Evolutionary conservation across 345 rosid species (phyloP), one percentile per base, ranked within the genome.

Genomic region (Moricandia moricandioides): DNA sequence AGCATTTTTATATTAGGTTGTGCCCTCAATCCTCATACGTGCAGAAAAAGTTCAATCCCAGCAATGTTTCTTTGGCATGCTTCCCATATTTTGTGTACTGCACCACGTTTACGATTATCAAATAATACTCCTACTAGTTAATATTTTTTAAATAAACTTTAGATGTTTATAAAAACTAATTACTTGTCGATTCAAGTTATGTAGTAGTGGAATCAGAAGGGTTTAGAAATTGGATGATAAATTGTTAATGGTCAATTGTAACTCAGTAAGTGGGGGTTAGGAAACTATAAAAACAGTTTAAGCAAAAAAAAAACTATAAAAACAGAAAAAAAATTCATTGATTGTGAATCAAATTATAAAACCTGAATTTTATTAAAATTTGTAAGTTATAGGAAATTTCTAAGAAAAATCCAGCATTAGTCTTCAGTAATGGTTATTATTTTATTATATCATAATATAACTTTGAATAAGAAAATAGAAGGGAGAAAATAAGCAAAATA

Each of bases 91-190:
- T 10, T 24, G 7, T 52, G 27, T 52, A 8, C 27, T 21, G 12
- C 69, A 37, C 76, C 77, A 54, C 70, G 70, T 72, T 62, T 27
- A 31, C 51, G 34, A 35, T 2, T 18, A 18, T 18, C 13, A 7
- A 21, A 29, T 29, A 4, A 51, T 17, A 0, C 3, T 16, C 3
- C 56, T 51, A 49, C 18, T 8, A 51, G 5, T 51, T 7, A 17
- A 7, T 51, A 7, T 7, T 51, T 40, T 1, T 29, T 29, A 4
- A 1, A 29, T 29, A 51, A 3, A 2, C 8, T 17, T 51, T 51
- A 51, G n/a, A 55, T 55, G 13, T 1, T 21, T 0, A 55, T 55
- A 9, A 7, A 52, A 52, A 52, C 1, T n/a, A 52, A 2, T 40
- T 10, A 8, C 26, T 54, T 5, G 26, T 8, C 56, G n/a, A 13